Evolutionary conservation across 176 grass and related monocot genomes (phyloP), one percentile per base, ranked within the genome.

Genomic region (Typha latifolia): DNA sequence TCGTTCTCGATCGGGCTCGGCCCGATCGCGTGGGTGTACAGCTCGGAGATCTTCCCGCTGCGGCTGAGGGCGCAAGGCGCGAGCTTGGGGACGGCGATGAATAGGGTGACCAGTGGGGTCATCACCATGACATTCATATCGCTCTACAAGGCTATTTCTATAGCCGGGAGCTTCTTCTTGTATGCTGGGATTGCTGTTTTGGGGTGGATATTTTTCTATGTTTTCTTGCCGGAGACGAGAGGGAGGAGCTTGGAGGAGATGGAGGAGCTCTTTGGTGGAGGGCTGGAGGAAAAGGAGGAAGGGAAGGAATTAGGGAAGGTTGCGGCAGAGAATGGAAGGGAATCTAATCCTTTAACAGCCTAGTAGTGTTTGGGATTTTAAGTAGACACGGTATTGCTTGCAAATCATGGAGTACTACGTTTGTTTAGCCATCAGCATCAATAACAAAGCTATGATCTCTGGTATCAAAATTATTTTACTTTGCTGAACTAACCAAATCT

Each of bases 21-120:
- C 0, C 91, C 91, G 0, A 87, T 95, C 64, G 69, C 86, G n/a
- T 95, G 91, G 86, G 91, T 95, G 49, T 95, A 95, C 86, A 84
- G 81, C 82, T 95, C 91, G 3, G 91, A 95, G 75, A 84, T 95
- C 51, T 90, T 95, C 79, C 91, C 91, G 7, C 74, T 95, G 57
- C 81, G 69, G 48, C 65, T 90, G 20, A 78, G 86, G 43, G 86
- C 91, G 19, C 80, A 84, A 66, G 91, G 91, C 1, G 85, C 83
- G 21, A 80, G 83, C 14, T 51, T 95, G 0, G 91, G 91, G 59
- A 78, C 82, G 62, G 91, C 81, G 0, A 76, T 90, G 72, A 95
- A 95, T 77, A 34, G 90, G 22, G 23, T 84, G 19, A 87, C 80
- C 68, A 90, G 87, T 61, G 90, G 86, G 22, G 21, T 74, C 19